Evolutionary conservation across 306 rosid species (phyloP), one percentile per base, ranked within the genome.

Genomic region (Rubus idaeus): DNA sequence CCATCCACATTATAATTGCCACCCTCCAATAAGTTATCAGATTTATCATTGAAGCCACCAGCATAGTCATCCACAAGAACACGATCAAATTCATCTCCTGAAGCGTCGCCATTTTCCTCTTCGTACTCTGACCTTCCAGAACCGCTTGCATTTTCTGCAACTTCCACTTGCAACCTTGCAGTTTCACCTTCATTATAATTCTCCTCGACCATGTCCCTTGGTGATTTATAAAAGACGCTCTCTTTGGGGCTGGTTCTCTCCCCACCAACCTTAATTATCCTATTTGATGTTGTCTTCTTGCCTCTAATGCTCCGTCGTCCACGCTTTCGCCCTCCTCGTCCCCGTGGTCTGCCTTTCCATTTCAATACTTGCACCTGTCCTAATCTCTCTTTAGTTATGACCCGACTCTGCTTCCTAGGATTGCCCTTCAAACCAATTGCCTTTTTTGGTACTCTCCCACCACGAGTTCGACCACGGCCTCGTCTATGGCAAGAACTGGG

Each of bases 291-390:
- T 61, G 82, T 83, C 81, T 83, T 74, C 81, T 79, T 79, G 78
- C 84, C 83, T 83, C 87, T 86, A 61, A 79, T 61, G 75, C 88
- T 89, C 41, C 80, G 89, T 10, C 83, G 84, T 47, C 89, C 87
- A 4, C 83, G 75, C 5, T 64, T 47, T 60, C 75, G 86, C 63
- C 82, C 85, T 78, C 82, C 89, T 53, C 20, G 78, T 51, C 77
- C 82, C 13, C 82, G 74, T 4, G 83, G 66, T 73, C 23, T 70
- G 46, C 87, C 90, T 83, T 82, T 87, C 92, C 91, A 87, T 74
- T 74, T 83, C 41, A 76, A 80, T 75, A 79, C 85, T 13, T 80
- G 85, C 50, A 81, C 86, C 21, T 82, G 84, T 44, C 84, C 86
- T 42, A 75, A 53, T 80, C 70, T 82, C 79, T 80, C 83, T 14